Evolutionary conservation across 345 rosid genomes (phyloP), one percentile per base, ranked within the genome.

Genomic region (Aquilaria sinensis): DNA sequence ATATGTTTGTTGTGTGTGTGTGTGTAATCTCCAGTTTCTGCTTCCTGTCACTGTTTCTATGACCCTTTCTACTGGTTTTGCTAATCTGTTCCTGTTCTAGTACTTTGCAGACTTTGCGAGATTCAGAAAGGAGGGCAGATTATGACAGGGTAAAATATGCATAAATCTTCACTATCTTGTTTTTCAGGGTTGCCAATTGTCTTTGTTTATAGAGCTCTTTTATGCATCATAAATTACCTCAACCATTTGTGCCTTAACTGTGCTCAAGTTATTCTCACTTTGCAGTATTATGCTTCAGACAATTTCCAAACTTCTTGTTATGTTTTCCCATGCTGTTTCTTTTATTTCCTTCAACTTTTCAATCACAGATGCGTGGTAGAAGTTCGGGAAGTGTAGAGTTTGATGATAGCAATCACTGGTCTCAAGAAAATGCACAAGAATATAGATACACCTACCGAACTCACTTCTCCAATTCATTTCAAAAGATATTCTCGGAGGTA

Each of bases 401-500:
- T 75, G 83, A 72, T 61, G 64, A 80, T 67, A 77, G 83, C 33
- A 78, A 37, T 37, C 43, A 37, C 7, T 37, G 43, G 43, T 37
- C 43, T 9, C 43, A 37, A 37, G 43, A 37, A 37, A 37, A 74
- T 72, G 72, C 80, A 30, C 80, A 79, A 71, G 84, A 79, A 47
- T 88, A 80, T 63, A 62, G 81, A 72, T 76, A 77, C 69, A 60
- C 87, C 51, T 76, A 76, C 53, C 74, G 48, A 68, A 72, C 83
- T 58, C 74, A 80, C 75, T 93, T 93, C 87, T 88, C 98, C 53
- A 81, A 81, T 76, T 90, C 98, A 12, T 93, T 93, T 76, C 91
- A 78, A 23, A 82, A 88, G 71, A 79, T 90, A 67, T 90, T 93
- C 74, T 86, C 98, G 37, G 92, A 93, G 96, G 97, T 88, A 77